Percentiles rank a stretch among this genome's conserved stretches.
Evolutionary conservation across 108 stramenopile genomes (phyloP).

Genomic region (Cyclostephanos invisitatus): DNA sequence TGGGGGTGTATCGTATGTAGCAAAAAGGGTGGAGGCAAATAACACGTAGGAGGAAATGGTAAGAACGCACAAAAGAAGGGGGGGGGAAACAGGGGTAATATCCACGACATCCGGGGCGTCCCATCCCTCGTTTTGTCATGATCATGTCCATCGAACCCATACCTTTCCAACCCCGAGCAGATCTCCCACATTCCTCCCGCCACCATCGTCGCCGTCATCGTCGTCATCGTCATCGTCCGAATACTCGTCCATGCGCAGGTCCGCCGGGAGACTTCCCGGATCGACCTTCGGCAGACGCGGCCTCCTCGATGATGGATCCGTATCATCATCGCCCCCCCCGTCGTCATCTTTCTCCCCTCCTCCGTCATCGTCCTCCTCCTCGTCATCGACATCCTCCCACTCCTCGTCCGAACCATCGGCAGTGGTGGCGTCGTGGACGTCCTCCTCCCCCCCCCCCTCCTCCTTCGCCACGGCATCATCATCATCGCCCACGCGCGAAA

Average conservation of each 20-base stretch:
- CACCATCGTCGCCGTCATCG: constrained; percentile 43
- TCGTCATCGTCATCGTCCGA: constrained; percentile 87
- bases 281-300: constrained; percentile 54
- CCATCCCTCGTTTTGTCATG: too few relatives aligned
- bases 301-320: constrained; percentile 12
- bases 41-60: too few relatives aligned
- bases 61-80: too few relatives aligned
- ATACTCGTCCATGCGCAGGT: constrained; percentile 93
- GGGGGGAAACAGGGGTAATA: background rate
- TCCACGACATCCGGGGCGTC: background rate
- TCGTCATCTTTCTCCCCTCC: constrained; percentile 25
- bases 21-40: too few relatives aligned
- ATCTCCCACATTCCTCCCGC: constrained; percentile 59
- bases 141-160: constrained; percentile 1
- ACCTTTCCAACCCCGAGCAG: constrained; percentile 67
- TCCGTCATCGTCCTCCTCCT: constrained; percentile 14
- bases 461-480: constrained; percentile 1
- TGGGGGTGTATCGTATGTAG: too few relatives aligned
- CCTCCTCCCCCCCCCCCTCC: background rate
- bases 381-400: constrained; percentile 25
- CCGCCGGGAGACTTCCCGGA: constrained; percentile 64
- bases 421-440: background rate
- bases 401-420: constrained; percentile 29
- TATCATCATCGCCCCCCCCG: constrained; percentile 23
- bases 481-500: constrained; percentile 43